A percentile compares a stretch with the other conserved stretches of the same genome.
phyloP scores from a whole-genome alignment of 2,329 filamentous ascomycete genomes.

The Clarireedia homoeocarpa region DNA sequence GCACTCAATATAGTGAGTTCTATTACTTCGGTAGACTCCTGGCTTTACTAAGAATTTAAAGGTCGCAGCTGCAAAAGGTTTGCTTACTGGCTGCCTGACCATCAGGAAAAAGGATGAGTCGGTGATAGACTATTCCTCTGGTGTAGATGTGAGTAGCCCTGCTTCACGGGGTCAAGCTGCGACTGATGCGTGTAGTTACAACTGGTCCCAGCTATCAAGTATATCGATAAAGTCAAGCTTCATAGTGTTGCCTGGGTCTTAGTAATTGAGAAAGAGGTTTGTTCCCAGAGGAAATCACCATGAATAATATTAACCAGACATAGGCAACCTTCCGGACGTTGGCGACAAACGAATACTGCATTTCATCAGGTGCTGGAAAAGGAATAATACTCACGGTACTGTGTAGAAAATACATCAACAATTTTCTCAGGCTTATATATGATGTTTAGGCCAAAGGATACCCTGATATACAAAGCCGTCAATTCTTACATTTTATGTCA shows the following conservation, averaged over 20 bases:
- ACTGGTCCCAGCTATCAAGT: conserved; percentile 49
- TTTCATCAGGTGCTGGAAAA: conserved; percentile 37
- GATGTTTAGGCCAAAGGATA: conserved; percentile 65
- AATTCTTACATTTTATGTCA: conserved; percentile 51
- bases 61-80: conserved; percentile 67
- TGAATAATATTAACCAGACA: conserved; percentile 15
- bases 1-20: conserved; percentile 60
- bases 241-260: conserved; percentile 53
- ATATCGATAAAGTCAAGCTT: conserved; percentile 44
- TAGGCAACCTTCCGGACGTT: conserved; percentile 71
- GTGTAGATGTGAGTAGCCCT: conserved; percentile 31
- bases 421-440: background rate
- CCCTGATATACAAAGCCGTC: conserved; percentile 64
- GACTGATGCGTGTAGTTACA: conserved; percentile 39
- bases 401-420: background rate
- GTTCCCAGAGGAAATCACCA: conserved; percentile 3
- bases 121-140: conserved; percentile 31
- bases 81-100: conserved; percentile 52
- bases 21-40: background rate
- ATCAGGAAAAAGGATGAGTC: conserved; percentile 40
- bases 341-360: conserved; percentile 48
- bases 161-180: background rate
- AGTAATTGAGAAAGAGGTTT: conserved; percentile 72
- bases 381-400: conserved; percentile 62
- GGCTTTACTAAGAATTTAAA: conserved; percentile 28